Percentiles rank a stretch among this genome's conserved stretches.
These are phyloP conservation scores for Spatholobus suberectus DNA, from an alignment of 306 rosid species.

Conservation along the genomic window DNA sequence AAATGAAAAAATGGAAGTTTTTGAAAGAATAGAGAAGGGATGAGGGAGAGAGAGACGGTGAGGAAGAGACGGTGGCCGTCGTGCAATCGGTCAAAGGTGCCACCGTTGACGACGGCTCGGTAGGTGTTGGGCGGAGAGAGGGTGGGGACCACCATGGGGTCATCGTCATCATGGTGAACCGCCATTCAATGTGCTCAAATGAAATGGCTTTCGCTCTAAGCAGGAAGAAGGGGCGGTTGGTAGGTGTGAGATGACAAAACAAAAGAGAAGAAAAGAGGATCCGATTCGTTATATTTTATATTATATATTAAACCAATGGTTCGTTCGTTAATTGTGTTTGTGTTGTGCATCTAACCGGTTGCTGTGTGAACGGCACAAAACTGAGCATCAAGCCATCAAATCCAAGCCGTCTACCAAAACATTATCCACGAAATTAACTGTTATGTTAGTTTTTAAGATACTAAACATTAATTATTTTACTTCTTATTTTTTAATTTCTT, in stretches of 20 bases:
- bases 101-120: slow-evolving; percentile 82
- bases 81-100: slow-evolving; percentile 93
- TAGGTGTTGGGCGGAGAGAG: slow-evolving; percentile 82
- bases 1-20: neutral
- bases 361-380: too few species aligned
- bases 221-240: neutral
- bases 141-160: slow-evolving; percentile 48
- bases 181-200: slow-evolving; percentile 50
- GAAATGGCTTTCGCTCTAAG: slow-evolving; percentile 4
- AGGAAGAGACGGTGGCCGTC: slow-evolving; percentile 94
- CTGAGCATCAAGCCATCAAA: too few species aligned
- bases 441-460: too few species aligned
- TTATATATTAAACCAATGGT: neutral
- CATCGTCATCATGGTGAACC: slow-evolving; percentile 61
- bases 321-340: too few species aligned
- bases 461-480: too few species aligned
- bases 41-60: slow-evolving; percentile 52
- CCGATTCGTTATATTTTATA: neutral
- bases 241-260: too few species aligned
- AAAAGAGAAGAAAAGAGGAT: neutral
- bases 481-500: too few species aligned
- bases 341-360: too few species aligned
- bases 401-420: too few species aligned
- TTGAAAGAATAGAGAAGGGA: neutral
- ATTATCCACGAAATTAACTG: too few species aligned